Percentiles rank a stretch among this genome's conserved stretches.
These are phyloP conservation scores for Zoysia japonica DNA, from an alignment of 176 grass and related monocot genomes.

Conservation along the genomic window DNA sequence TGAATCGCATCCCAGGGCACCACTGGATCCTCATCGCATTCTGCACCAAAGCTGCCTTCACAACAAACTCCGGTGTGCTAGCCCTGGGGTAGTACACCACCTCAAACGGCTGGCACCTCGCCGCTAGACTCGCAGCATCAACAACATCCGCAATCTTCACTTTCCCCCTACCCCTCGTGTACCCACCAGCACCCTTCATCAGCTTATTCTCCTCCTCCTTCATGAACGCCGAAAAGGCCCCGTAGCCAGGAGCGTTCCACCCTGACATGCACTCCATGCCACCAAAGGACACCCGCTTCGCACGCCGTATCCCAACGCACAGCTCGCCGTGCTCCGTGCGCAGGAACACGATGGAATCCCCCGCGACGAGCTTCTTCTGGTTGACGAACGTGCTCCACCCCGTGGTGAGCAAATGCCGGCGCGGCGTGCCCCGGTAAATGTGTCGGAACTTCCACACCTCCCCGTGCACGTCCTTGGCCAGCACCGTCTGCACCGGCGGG, in stretches of 20 bases:
- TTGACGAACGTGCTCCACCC: conserved; percentile 78
- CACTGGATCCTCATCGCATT: conserved; percentile 65
- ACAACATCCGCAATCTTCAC: conserved; percentile 49
- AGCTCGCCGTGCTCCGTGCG: conserved; percentile 50
- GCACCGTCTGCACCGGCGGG: conserved; percentile 61
- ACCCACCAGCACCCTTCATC: conserved; percentile 39
- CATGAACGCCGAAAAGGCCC: conserved; percentile 48
- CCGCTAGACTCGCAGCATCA: conserved; percentile 47
- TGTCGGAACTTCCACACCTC: conserved; percentile 71
- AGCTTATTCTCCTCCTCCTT: conserved; percentile 61
- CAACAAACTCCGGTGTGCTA: conserved; percentile 62
- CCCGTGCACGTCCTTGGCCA: conserved; percentile 66
- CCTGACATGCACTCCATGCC: conserved; percentile 55
- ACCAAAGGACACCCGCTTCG: conserved; percentile 40
- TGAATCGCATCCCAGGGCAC: conserved; percentile 74
- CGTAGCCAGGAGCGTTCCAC: conserved; percentile 58
- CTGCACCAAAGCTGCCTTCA: conserved; percentile 48
- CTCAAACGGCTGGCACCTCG: conserved; percentile 52
- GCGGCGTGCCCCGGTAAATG: conserved; percentile 71
- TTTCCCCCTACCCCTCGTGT: conserved; percentile 48
- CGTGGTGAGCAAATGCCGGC: conserved; percentile 68
- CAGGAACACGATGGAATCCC: conserved; percentile 69
- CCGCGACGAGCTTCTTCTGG: conserved; percentile 65
- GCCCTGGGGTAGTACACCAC: conserved; percentile 69
- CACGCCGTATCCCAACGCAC: conserved; percentile 59